Evolutionary conservation across 495 filamentous ascomycete genomes (phyloP).

Genomic region (Trichoderma asperelloides): DNA sequence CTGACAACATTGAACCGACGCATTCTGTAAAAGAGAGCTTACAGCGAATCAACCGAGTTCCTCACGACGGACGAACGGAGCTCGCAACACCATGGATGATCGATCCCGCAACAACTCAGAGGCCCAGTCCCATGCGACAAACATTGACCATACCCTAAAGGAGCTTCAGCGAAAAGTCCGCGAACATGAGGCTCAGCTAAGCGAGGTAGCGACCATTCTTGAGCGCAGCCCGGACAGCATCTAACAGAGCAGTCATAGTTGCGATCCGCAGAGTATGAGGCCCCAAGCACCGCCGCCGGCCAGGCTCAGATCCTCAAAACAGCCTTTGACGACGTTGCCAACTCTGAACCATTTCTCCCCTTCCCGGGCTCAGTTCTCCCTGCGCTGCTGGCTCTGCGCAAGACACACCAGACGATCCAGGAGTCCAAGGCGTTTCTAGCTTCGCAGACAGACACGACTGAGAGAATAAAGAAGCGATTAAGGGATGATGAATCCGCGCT

Average conservation of each 20-base stretch:
- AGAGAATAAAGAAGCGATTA: constrained; percentile 42
- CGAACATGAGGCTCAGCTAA: constrained; percentile 47
- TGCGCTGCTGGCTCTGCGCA: constrained; percentile 59
- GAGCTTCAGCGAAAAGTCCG: constrained; percentile 56
- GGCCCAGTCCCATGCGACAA: constrained; percentile 31
- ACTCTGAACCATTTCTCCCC: constrained; percentile 55
- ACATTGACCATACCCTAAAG: constrained; percentile 55
- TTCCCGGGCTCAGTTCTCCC: constrained; percentile 57
- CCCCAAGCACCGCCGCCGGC: constrained; percentile 16
- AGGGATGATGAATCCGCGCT: constrained; percentile 52
- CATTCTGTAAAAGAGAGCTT: too few species aligned
- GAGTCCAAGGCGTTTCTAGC: constrained; percentile 52
- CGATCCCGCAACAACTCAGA: constrained; percentile 16
- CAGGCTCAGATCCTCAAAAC: constrained; percentile 48
- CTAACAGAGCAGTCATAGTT: constrained; percentile 9
- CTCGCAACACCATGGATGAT: constrained; percentile 13
- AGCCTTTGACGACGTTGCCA: constrained; percentile 54
- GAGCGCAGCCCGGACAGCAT: neutral
- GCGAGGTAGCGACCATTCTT: neutral
- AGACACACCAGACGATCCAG: constrained; percentile 50
- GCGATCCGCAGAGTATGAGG: constrained; percentile 11
- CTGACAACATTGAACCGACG: too few species aligned
- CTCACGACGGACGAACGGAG: neutral
- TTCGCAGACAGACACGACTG: constrained; percentile 46
- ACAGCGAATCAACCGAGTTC: neutral